Conservation (phyloP, 2,329 filamentous ascomycete genomes). For the Ophiosphaerella herpotricha region DNA sequence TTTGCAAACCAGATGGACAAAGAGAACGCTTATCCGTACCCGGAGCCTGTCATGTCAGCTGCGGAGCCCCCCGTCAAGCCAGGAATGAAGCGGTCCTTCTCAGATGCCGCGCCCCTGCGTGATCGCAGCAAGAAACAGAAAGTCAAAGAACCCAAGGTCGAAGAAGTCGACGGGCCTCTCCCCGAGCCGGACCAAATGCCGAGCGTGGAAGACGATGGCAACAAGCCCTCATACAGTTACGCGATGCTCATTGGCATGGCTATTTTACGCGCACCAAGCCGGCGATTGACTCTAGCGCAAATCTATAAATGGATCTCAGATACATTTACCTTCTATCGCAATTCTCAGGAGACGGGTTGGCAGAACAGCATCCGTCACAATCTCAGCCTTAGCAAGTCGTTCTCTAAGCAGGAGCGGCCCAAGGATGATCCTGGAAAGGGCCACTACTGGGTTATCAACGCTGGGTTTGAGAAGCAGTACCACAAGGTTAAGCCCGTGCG, state of each 20-base stretch:
- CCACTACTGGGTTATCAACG: slow-evolving; percentile 93
- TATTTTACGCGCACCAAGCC: slow-evolving; percentile 81
- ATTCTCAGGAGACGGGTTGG: slow-evolving; percentile 84
- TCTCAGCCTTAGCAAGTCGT: slow-evolving; percentile 93
- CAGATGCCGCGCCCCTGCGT: slow-evolving; percentile 74
- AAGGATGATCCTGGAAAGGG: slow-evolving; percentile 98
- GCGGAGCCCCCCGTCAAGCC: slow-evolving; percentile 37
- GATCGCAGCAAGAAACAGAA: slow-evolving; percentile 75
- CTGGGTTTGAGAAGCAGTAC: slow-evolving; percentile 87
- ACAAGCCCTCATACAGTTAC: slow-evolving; percentile 90
- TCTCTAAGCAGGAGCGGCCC: slow-evolving; percentile 91
- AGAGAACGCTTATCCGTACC: slow-evolving; percentile 52
- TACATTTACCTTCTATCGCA: slow-evolving; percentile 82
- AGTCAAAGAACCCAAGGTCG: slow-evolving; percentile 55
- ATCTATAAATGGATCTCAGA: slow-evolving; percentile 99
- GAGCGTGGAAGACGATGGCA: slow-evolving; percentile 78
- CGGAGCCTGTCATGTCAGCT: slow-evolving; percentile 41
- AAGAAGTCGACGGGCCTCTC: slow-evolving; percentile 55
- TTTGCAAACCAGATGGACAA: slow-evolving; percentile 52
- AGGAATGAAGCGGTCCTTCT: slow-evolving; percentile 63
- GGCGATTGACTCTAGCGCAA: slow-evolving; percentile 85
- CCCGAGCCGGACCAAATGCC: slow-evolving; percentile 82
- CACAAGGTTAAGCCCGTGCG: slow-evolving; percentile 80
- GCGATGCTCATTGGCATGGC: slow-evolving; percentile 96
- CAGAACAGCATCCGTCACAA: slow-evolving; percentile 99